Conservation (phyloP, 176 grass and related monocot genomes). For the sorghum (Sorghum bicolor) region DNA sequence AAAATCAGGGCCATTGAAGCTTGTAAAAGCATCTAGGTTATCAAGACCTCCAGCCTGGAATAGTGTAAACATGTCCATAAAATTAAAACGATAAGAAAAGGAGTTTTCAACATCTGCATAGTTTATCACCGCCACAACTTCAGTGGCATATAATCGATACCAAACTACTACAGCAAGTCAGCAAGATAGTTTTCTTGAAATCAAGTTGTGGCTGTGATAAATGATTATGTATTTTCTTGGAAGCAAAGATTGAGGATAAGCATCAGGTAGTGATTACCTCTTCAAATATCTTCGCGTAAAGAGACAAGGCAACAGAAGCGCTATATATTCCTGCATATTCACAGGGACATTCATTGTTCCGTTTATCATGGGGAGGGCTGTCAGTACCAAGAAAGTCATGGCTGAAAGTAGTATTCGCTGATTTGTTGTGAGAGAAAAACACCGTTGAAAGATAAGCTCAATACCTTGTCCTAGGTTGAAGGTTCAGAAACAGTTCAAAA, state of each 20-base stretch:
- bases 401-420: no score
- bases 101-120: background rate
- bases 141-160: background rate
- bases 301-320: slow-evolving; percentile 75
- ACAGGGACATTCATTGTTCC: slow-evolving; percentile 76
- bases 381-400: slow-evolving; percentile 94
- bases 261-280: slow-evolving; percentile 44
- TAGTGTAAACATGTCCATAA: slow-evolving; percentile 7
- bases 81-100: background rate
- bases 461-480: slow-evolving; percentile 72
- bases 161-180: no score
- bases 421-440: no score
- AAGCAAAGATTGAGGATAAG: background rate
- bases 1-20: slow-evolving; percentile 93
- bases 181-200: background rate
- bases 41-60: slow-evolving; percentile 69
- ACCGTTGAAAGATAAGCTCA: slow-evolving; percentile 75
- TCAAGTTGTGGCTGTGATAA: background rate
- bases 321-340: slow-evolving; percentile 92
- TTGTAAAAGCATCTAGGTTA: slow-evolving; percentile 84
- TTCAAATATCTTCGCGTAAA: slow-evolving; percentile 91
- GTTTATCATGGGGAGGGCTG: slow-evolving; percentile 79
- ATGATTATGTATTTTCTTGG: background rate
- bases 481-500: slow-evolving; percentile 16
- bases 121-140: background rate